phyloP scores from a whole-genome alignment of 306 rosid genomes.

The Rosa chinensis region DNA sequence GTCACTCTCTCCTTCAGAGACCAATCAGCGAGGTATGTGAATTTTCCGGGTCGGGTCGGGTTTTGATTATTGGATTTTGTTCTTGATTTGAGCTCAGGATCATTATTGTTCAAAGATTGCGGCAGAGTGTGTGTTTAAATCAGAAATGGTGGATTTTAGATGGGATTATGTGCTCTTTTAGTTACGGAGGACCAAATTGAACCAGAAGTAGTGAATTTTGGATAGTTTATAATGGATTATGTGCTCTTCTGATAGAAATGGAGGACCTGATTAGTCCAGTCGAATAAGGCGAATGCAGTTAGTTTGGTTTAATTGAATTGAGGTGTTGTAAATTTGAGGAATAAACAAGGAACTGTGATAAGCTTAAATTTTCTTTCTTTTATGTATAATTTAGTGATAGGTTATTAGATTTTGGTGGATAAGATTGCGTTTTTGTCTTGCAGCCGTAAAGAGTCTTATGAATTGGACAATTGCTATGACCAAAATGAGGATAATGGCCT shows the following conservation, averaged over 20 bases:
- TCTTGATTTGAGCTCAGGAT: not conserved
- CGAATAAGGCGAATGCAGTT: not conserved
- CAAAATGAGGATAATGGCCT: constrained; percentile 54
- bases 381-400: not conserved
- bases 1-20: constrained; percentile 58
- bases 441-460: constrained; percentile 60
- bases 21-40: constrained; percentile 53
- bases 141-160: not conserved
- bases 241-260: no score
- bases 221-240: not conserved
- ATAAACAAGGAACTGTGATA: not conserved
- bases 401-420: not conserved
- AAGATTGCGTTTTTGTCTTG: constrained; percentile 11
- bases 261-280: not conserved
- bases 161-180: not conserved
- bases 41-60: not conserved
- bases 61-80: not conserved
- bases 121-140: not conserved
- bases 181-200: not conserved
- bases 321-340: not conserved
- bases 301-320: not conserved
- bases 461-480: constrained; percentile 64
- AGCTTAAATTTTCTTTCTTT: not conserved
- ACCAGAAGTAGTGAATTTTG: not conserved
- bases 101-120: not conserved